Evolutionary conservation across 352 stramenopile species (phyloP), one percentile per base, ranked within the genome.

Genomic region (Phytophthora multivora): DNA sequence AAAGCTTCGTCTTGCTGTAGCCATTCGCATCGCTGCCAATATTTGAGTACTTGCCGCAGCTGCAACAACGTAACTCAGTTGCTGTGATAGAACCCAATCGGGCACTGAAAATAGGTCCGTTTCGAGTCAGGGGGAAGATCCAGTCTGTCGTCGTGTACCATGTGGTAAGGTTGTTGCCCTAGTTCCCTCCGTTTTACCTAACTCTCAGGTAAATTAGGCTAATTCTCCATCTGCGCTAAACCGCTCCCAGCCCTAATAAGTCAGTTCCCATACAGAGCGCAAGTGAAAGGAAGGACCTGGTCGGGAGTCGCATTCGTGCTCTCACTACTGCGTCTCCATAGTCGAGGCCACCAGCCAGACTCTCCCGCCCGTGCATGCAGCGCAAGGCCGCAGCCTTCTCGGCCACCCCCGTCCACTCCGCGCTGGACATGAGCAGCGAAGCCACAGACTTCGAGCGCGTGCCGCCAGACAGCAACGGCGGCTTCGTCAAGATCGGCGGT

Each of bases 401-500:
- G 51, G 53, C 59, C 25, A 71, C 58, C 26, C 63, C 53, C 35
- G 51, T 58, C 36, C 53, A 73, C 38, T 59, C 63, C 11, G 21
- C 52, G 28, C 59, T 76, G 48, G 63, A 73, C n/a, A 74, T 74
- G 69, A 74, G 64, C 36, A 77, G 69, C 33, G 69, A 77, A 26
- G 43, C 59, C 30, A 77, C 80, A 4, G 73, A 86, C 60, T 91
- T 89, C 46, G 83, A 91, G 68, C 77, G 70, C 50, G 71, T 86
- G 48, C 68, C 71, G 42, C 71, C 73, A 16, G 68, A 72, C 19
- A 58, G 59, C 41, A 66, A 35, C 63, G 68, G 75, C 42, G 74
- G 74, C 42, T 93, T 91, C 71, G 80, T 90, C 66, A 90, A 93
- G 70, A 93, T 93, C 57, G 84, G 84, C 62, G 84, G 80, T 7